phyloP scores from a whole-genome alignment of 352 stramenopile species.

The Globisporangium alternatum region DNA sequence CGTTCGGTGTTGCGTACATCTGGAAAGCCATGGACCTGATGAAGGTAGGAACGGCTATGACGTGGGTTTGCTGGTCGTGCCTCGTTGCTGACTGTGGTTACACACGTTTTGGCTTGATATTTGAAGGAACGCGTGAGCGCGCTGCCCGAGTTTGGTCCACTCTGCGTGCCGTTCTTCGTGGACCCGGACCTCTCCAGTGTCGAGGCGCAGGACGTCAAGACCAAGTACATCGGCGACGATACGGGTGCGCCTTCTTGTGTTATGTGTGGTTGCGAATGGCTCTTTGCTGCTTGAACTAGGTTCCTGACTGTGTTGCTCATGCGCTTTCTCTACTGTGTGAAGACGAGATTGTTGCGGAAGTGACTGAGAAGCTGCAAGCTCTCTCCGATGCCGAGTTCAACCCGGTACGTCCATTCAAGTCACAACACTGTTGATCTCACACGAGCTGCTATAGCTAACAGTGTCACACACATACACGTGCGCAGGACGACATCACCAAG shows the following conservation, averaged over 20 bases:
- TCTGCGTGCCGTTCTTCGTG: slow-evolving; percentile 74
- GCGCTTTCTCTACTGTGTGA: background rate
- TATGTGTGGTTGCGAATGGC: slow-evolving; percentile 19
- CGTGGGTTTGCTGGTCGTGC: too few relatives aligned
- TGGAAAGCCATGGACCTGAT: slow-evolving; percentile 79
- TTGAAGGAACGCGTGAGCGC: slow-evolving; percentile 70
- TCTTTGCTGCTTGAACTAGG: background rate
- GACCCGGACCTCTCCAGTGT: slow-evolving; percentile 49
- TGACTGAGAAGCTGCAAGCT: slow-evolving; percentile 37
- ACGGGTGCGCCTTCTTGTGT: slow-evolving; percentile 20
- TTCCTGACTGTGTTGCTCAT: background rate
- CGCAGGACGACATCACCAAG: slow-evolving; percentile 72
- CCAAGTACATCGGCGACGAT: slow-evolving; percentile 67
- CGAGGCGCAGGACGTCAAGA: slow-evolving; percentile 60
- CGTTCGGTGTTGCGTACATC: slow-evolving; percentile 68
- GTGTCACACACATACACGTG: background rate
- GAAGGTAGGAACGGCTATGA: too few relatives aligned
- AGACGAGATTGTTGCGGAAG: slow-evolving; percentile 54
- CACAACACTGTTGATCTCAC: background rate
- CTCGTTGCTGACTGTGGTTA: background rate
- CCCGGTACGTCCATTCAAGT: slow-evolving; percentile 28
- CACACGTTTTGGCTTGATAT: background rate
- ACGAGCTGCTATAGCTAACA: background rate
- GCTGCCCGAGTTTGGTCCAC: slow-evolving; percentile 73
- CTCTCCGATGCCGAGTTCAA: slow-evolving; percentile 70